Conservation (phyloP, 805 yeast species). For the Candida parachauliodes region DNA sequence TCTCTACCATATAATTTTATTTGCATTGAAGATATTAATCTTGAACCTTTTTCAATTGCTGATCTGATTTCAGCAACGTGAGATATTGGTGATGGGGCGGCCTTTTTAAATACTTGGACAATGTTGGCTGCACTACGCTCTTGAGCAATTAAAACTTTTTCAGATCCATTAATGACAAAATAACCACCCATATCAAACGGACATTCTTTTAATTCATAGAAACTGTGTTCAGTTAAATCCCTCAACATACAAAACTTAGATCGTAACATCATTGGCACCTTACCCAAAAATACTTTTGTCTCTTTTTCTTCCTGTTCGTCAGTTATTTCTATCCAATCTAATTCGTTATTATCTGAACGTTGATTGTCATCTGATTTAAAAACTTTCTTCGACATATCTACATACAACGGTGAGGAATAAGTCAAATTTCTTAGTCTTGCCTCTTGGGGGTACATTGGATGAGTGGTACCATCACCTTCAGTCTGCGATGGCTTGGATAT, state of each 20-base stretch:
- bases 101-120: constrained; percentile 96
- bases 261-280: constrained; percentile 96
- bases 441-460: constrained; percentile 96
- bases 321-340: constrained; percentile 50
- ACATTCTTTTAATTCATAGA: constrained; percentile 94
- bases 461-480: constrained; percentile 99
- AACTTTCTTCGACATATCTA: constrained; percentile 90
- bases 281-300: constrained; percentile 83
- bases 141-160: constrained; percentile 96
- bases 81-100: constrained; percentile 94
- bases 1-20: constrained; percentile 86
- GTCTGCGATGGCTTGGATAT: constrained; percentile 97
- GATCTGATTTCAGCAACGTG: constrained; percentile 96
- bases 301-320: constrained; percentile 46
- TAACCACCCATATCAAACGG: constrained; percentile 99
- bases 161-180: constrained; percentile 97
- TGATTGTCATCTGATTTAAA: constrained; percentile 77
- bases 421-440: constrained; percentile 95
- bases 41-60: constrained; percentile 95
- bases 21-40: constrained; percentile 90
- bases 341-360: constrained; percentile 36
- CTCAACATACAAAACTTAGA: constrained; percentile 93
- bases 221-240: constrained; percentile 86
- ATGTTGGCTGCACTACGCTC: constrained; percentile 98
- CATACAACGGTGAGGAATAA: constrained; percentile 92